These are phyloP conservation scores for Streptanthus diversifolius DNA, from an alignment of 345 rosid species.

Conservation along the genomic window DNA sequence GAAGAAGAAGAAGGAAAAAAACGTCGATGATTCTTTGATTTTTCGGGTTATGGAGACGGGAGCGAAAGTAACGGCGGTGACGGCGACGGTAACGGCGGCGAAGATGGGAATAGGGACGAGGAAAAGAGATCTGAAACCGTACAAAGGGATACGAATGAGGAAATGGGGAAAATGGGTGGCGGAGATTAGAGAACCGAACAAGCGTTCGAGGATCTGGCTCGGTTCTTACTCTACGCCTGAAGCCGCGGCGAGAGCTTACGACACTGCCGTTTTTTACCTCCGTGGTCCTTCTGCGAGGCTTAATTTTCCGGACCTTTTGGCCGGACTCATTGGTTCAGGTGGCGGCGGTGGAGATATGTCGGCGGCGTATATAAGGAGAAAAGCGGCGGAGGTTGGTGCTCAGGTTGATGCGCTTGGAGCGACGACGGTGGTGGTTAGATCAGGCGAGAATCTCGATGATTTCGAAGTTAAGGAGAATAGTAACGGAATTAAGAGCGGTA, in stretches of 20 bases:
- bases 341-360: constrained; percentile 53
- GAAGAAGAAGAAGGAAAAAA: not conserved
- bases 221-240: constrained; percentile 91
- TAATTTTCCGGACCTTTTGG: constrained; percentile 77
- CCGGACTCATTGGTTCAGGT: constrained; percentile 19
- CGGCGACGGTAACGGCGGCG: constrained; percentile 15
- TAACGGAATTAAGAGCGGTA: constrained; percentile 23
- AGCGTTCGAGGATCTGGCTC: constrained; percentile 92
- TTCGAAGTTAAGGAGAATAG: constrained; percentile 5
- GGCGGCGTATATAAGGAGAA: constrained; percentile 81
- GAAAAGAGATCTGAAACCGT: constrained; percentile 48
- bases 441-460: not conserved
- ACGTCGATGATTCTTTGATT: not conserved
- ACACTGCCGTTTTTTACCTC: constrained; percentile 83
- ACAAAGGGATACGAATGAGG: constrained; percentile 96
- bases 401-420: constrained; percentile 78
- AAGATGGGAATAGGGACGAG: constrained; percentile 34
- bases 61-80: constrained; percentile 27
- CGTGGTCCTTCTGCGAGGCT: constrained; percentile 92
- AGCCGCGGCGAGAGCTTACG: constrained; percentile 98
- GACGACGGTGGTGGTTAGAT: constrained; percentile 32
- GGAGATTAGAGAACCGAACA: constrained; percentile 93
- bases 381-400: constrained; percentile 92
- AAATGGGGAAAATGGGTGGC: constrained; percentile 99
- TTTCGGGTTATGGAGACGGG: constrained; percentile 35